These are phyloP conservation scores for Tillandsia leiboldiana DNA, from an alignment of 176 grass and related monocot species.

Conservation along the genomic window DNA sequence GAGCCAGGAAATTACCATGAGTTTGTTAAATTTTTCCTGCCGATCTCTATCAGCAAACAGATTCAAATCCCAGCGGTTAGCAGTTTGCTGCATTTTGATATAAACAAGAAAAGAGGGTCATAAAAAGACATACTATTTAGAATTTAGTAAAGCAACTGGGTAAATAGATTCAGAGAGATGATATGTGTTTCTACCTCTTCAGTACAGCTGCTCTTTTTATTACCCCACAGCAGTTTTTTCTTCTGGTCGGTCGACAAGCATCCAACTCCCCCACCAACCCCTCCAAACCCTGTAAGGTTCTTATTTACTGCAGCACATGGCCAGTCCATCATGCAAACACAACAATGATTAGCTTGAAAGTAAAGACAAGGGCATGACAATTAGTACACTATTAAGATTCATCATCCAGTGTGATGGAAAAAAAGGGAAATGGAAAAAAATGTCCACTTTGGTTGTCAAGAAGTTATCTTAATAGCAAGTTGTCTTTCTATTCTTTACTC, in stretches of 20 bases:
- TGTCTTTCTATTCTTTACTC: too few relatives aligned
- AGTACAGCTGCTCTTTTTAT: constrained; percentile 57
- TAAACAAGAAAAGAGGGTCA: constrained; percentile 6
- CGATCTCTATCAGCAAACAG: constrained; percentile 75
- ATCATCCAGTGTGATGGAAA: constrained; percentile 3
- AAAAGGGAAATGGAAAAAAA: background rate
- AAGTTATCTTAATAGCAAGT: too few relatives aligned
- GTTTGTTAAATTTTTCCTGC: constrained; percentile 98
- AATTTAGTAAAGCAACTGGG: background rate
- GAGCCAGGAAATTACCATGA: constrained; percentile 65
- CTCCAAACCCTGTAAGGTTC: constrained; percentile 57
- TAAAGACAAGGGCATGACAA: constrained; percentile 5
- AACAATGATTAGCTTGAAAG: constrained; percentile 2
- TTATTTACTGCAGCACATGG: constrained; percentile 56
- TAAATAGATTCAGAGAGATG: background rate
- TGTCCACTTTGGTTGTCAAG: too few relatives aligned
- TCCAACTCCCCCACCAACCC: constrained; percentile 36
- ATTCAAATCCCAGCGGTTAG: constrained; percentile 63
- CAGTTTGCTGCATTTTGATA: constrained; percentile 33
- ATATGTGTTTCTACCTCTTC: constrained; percentile 48
- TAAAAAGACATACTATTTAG: background rate
- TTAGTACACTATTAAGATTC: background rate
- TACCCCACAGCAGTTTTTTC: constrained; percentile 97
- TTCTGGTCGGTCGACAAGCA: constrained; percentile 69
- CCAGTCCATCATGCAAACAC: background rate